Evolutionary conservation across 768 basidiomycete species (phyloP).

Genomic region (Boletus pseudo-olivaceus): DNA sequence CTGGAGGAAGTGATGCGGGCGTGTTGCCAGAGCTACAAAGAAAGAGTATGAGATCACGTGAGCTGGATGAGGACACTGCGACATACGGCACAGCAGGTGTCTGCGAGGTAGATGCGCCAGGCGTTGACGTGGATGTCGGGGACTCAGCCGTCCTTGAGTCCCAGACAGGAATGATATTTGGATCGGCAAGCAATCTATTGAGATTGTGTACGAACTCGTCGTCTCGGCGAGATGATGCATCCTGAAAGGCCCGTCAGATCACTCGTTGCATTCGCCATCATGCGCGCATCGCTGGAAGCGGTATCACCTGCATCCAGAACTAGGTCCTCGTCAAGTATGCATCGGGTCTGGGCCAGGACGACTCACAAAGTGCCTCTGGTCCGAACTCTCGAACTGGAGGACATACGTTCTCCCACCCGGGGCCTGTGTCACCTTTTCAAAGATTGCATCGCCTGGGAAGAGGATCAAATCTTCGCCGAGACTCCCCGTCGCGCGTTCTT

Average conservation of each 20-base stretch:
- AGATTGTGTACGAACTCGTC: constrained; percentile 71
- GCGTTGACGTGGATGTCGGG: constrained; percentile 46
- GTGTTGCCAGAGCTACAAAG: constrained; percentile 9
- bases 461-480: constrained; percentile 81
- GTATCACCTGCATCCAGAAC: constrained; percentile 84
- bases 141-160: constrained; percentile 36
- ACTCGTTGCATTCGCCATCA: neutral
- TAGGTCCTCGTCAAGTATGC: constrained; percentile 27
- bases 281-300: neutral
- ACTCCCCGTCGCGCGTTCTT: constrained; percentile 58
- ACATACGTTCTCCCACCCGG: constrained; percentile 72
- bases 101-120: constrained; percentile 29
- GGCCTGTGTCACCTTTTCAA: constrained; percentile 69
- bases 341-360: neutral
- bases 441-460: constrained; percentile 82
- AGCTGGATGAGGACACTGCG: neutral
- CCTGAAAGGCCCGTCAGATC: constrained; percentile 37
- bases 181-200: constrained; percentile 66
- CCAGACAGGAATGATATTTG: constrained; percentile 62
- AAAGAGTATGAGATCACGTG: neutral
- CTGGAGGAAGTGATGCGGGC: constrained; percentile 4
- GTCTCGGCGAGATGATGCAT: constrained; percentile 63
- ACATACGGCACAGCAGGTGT: constrained; percentile 32
- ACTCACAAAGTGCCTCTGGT: constrained; percentile 85
- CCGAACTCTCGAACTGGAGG: constrained; percentile 87